Evolutionary conservation across 257 asterid species (phyloP).

Genomic region (Solanum peruvianum): DNA sequence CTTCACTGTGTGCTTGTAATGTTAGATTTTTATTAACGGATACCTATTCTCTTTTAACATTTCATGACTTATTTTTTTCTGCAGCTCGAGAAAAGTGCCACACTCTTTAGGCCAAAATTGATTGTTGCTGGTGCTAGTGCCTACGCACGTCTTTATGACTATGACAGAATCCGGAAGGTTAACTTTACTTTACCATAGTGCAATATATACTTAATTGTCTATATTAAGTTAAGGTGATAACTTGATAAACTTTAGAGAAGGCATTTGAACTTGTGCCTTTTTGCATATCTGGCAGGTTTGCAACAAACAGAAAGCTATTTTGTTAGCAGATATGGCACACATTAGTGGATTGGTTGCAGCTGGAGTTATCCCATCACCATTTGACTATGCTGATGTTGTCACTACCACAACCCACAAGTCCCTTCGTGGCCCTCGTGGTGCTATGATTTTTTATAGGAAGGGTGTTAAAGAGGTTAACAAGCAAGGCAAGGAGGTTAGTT

Average conservation of each 20-base stretch:
- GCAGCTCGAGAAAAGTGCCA: slow-evolving; percentile 93
- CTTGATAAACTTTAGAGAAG: background rate
- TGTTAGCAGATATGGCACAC: slow-evolving; percentile 99
- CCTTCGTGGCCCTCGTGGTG: slow-evolving; percentile 97
- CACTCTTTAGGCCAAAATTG: slow-evolving; percentile 83
- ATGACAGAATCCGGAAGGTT: slow-evolving; percentile 86
- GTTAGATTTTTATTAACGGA: background rate
- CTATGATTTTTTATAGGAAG: slow-evolving; percentile 91
- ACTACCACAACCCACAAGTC: slow-evolving; percentile 98
- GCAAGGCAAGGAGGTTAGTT: slow-evolving; percentile 84
- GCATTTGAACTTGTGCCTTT: background rate
- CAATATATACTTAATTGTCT: background rate
- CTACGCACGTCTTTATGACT: slow-evolving; percentile 84
- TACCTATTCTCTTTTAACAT: background rate
- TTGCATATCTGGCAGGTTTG: slow-evolving; percentile 55
- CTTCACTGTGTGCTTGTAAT: background rate
- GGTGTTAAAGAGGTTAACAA: slow-evolving; percentile 84
- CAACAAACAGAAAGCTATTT: slow-evolving; percentile 72
- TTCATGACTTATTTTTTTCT: background rate
- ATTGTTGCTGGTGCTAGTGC: slow-evolving; percentile 99
- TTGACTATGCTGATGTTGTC: slow-evolving; percentile 90
- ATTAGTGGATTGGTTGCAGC: slow-evolving; percentile 97
- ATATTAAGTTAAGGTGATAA: background rate
- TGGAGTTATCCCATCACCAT: slow-evolving; percentile 95
- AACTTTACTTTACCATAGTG: background rate